Evolutionary conservation across 805 yeast genomes (phyloP).

Genomic region (Candida hungchunana): DNA sequence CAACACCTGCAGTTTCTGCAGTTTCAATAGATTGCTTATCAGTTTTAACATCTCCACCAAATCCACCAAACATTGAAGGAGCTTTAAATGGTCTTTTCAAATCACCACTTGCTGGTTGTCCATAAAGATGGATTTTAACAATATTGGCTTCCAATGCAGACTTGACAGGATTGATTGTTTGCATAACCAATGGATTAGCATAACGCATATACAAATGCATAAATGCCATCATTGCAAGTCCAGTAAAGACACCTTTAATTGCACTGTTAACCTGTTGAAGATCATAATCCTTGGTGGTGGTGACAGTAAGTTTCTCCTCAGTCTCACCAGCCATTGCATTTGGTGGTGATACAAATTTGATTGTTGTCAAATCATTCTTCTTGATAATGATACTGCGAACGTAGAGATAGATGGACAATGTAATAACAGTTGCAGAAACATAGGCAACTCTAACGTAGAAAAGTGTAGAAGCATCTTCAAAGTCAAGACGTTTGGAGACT

Average conservation of each 20-base stretch:
- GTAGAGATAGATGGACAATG: conserved; percentile 63
- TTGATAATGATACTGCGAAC: conserved; percentile 55
- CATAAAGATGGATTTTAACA: conserved; percentile 86
- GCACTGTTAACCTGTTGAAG: conserved; percentile 76
- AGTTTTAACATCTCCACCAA: conserved; percentile 56
- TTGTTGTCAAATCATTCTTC: conserved; percentile 86
- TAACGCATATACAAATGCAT: conserved; percentile 97
- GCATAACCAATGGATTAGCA: conserved; percentile 96
- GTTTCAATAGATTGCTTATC: conserved; percentile 83
- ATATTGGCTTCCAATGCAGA: conserved; percentile 84
- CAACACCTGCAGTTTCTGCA: conserved; percentile 81
- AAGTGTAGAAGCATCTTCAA: conserved; percentile 75
- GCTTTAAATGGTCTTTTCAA: conserved; percentile 96
- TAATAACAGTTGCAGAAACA: conserved; percentile 57
- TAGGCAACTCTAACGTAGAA: conserved; percentile 74
- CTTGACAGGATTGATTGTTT: conserved; percentile 86
- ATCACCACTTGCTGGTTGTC: conserved; percentile 79
- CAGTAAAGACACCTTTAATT: conserved; percentile 79
- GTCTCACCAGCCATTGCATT: conserved; percentile 72
- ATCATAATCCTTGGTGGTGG: conserved; percentile 94
- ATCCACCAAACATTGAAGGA: conserved; percentile 68
- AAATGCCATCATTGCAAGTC: conserved; percentile 95
- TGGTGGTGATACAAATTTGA: conserved; percentile 87
- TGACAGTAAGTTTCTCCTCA: conserved; percentile 71
- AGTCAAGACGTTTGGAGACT: conserved; percentile 80